Evolutionary conservation across 148 eudicot species (phyloP).

Genomic region (Rhododendron ovatum): DNA sequence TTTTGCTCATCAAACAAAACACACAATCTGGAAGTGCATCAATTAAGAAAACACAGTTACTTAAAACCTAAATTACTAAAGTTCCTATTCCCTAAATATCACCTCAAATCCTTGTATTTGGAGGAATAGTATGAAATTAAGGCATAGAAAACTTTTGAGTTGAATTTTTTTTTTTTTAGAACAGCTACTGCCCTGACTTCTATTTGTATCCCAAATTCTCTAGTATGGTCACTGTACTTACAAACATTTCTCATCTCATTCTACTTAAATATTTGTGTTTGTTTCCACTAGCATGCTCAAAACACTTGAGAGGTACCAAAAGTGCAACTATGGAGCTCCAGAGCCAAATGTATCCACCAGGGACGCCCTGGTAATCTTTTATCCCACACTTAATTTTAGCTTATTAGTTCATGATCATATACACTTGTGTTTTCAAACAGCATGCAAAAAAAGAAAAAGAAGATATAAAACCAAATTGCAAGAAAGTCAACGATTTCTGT

Average conservation of each 20-base stretch:
- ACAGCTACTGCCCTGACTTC: background rate
- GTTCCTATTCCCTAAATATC: background rate
- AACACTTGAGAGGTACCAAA: conserved; percentile 92
- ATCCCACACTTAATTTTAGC: too few species aligned
- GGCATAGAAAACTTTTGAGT: too few species aligned
- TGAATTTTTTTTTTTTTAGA: background rate
- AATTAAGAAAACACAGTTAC: too few species aligned
- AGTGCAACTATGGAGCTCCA: conserved; percentile 95
- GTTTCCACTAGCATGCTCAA: conserved; percentile 68
- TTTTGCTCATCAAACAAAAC: too few species aligned
- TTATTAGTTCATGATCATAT: background rate
- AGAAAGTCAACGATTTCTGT: too few species aligned
- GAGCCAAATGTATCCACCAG: conserved; percentile 65
- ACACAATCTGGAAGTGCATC: too few species aligned
- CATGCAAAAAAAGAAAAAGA: too few species aligned
- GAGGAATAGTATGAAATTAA: too few species aligned
- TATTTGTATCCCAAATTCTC: background rate
- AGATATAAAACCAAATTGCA: background rate
- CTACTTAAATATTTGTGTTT: background rate
- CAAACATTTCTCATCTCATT: background rate
- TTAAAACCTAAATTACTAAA: background rate
- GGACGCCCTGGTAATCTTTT: conserved; percentile 70
- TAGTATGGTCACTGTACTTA: background rate
- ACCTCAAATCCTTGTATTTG: too few species aligned
- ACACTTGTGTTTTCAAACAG: background rate